Base-by-base conservation (phyloP, 164 flowering plant genomes). In the Nymphaea colorata region DNA sequence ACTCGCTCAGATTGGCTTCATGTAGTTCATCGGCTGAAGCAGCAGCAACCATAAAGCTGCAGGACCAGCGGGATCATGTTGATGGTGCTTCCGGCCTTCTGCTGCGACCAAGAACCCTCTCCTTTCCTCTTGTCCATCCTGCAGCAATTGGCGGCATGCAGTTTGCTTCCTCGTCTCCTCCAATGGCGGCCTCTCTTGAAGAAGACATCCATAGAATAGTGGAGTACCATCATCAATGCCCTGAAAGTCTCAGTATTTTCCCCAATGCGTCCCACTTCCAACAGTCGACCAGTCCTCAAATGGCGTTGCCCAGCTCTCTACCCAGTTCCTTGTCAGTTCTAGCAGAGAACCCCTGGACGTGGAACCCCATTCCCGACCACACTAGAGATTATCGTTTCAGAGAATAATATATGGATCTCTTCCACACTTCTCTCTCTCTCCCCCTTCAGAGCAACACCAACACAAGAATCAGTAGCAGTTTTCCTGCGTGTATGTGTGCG, bases 151-250 rank as follows among this genome's bases (percentile, higher is more conserved):
- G 64, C 44, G 43, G 66, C 75, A 69, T 68, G 25, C 66, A 79
- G 64, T 70, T 59, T 44, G 18, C 64, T 59, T 78, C 62, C 42
- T 66, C 5, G 11, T 70, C 79, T n/a, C 71, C 81, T 59, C 57
- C 79, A 11, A 16, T 63, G 41, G 65, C 75, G 0, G 44, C 67
- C 1, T 62, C 61, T 6, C 18, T 73, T 2, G 71, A 72, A n/a
- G 92, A 90, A 74, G 94, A 90, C 59, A 84, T 86, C 18, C 89
- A 82, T 41, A 78, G 84, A 51, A 73, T 86, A 15, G 79, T 85
- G 2, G 79, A 76, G 66, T 82, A 74, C 64, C 88, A 85, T 70
- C 84, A 77, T 62, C 70, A 68, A 25, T 69, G 68, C 64, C 62
- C 67, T 41, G 76, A 73, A 25, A 66, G 62, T 36, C 78, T 41